A percentile compares a stretch with the other conserved stretches of the same genome.
Conservation (phyloP, 1,139 yeast species). For the Wickerhamomyces sp. region DNA sequence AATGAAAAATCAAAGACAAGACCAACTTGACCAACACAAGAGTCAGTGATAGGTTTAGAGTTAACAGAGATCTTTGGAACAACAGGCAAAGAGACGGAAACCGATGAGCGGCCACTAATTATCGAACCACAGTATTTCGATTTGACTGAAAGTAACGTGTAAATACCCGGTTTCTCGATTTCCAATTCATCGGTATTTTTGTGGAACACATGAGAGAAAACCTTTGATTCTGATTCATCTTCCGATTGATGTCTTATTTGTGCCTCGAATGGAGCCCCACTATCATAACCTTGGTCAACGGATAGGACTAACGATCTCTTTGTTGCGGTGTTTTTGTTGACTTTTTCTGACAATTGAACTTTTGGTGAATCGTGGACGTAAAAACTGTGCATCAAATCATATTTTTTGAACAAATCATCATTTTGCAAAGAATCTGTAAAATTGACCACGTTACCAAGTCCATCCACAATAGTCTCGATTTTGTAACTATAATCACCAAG, state of each 20-base stretch:
- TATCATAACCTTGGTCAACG: conserved; percentile 24
- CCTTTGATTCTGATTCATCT: conserved; percentile 26
- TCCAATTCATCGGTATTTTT: conserved; percentile 24
- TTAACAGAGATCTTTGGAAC: conserved; percentile 50
- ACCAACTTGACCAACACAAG: conserved; percentile 92
- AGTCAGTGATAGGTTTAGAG: conserved; percentile 65
- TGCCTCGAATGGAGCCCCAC: conserved; percentile 42
- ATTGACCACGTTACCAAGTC: conserved; percentile 62
- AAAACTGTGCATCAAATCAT: conserved; percentile 49
- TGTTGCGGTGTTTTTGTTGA: conserved; percentile 35
- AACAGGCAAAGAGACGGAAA: conserved; percentile 44
- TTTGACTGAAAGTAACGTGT: conserved; percentile 44
- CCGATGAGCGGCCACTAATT: conserved; percentile 40
- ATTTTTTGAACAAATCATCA: conserved; percentile 35
- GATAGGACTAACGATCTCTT: conserved; percentile 37
- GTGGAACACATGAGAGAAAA: conserved; percentile 33
- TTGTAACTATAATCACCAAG: conserved; percentile 63
- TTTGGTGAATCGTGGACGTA: conserved; percentile 61
- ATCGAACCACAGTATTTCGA: conserved; percentile 66
- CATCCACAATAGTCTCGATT: conserved; percentile 64
- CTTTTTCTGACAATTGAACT: conserved; percentile 33
- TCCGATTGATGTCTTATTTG: conserved; percentile 32
- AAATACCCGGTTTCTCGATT: conserved; percentile 58
- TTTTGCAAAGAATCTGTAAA: conserved; percentile 35
- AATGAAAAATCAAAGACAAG: conserved; percentile 62